These are phyloP conservation scores for Trematosphaeria pertusa DNA, from an alignment of 2,329 filamentous ascomycete genomes.

Conservation along the genomic window DNA sequence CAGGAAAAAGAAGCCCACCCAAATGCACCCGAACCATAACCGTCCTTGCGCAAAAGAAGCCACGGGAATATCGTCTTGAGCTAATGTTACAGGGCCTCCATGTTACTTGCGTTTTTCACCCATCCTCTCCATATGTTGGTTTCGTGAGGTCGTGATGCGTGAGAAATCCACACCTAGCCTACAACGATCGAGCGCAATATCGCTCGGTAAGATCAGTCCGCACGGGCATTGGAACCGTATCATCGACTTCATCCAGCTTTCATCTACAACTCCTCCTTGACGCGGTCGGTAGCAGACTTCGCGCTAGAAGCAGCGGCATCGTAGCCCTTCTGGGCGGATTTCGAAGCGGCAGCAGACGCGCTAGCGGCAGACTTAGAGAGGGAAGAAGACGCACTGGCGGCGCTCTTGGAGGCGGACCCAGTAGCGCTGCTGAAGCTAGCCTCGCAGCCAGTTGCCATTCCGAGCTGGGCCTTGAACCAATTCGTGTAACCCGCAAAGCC, in stretches of 20 bases:
- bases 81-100: conserved; percentile 13
- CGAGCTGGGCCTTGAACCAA: conserved; percentile 54
- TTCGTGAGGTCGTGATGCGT: conserved; percentile 13
- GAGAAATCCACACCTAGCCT: neutral
- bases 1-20: neutral
- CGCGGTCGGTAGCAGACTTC: conserved; percentile 41
- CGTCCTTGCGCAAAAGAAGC: conserved; percentile 2
- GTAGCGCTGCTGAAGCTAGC: conserved; percentile 27
- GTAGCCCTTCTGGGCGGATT: conserved; percentile 38
- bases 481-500: conserved; percentile 48
- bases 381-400: conserved; percentile 41
- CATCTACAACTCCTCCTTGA: conserved; percentile 56
- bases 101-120: conserved; percentile 3
- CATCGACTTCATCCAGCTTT: too few species aligned
- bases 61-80: conserved; percentile 10
- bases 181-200: neutral
- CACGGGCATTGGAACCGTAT: neutral
- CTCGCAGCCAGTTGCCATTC: conserved; percentile 49
- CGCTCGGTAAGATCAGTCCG: neutral
- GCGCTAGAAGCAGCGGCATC: conserved; percentile 42
- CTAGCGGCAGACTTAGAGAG: conserved; percentile 43
- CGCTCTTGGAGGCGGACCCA: conserved; percentile 27
- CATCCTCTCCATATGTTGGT: conserved; percentile 1
- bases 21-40: neutral
- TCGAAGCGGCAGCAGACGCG: conserved; percentile 40